These are phyloP conservation scores for Picea glauca DNA, from an alignment of 75 land plant genomes.

Conservation along the genomic window DNA sequence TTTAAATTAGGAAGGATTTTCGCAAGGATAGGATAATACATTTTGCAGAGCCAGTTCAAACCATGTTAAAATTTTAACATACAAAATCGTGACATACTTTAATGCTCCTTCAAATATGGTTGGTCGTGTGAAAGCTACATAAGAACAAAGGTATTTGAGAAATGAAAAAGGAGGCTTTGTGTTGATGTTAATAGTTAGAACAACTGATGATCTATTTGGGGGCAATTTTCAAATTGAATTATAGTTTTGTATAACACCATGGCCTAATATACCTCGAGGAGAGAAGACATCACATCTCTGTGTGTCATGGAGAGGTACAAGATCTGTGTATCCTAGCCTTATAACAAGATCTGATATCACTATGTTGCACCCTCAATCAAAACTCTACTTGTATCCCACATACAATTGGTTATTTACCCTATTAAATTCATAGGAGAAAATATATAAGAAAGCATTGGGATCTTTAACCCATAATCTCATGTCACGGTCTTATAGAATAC, in stretches of 20 bases:
- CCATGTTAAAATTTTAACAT: not conserved
- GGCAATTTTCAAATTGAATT: slow-evolving; percentile 51
- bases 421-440: no score
- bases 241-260: slow-evolving; percentile 57
- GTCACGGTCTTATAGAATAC: not conserved
- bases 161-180: slow-evolving; percentile 65
- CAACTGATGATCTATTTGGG: slow-evolving; percentile 92
- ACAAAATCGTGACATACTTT: slow-evolving; percentile 46
- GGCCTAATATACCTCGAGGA: slow-evolving; percentile 36
- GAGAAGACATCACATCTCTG: slow-evolving; percentile 56
- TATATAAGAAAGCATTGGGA: no score
- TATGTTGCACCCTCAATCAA: no score
- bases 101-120: slow-evolving; percentile 74
- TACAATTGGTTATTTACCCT: no score
- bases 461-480: no score
- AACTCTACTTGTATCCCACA: no score
- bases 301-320: slow-evolving; percentile 59
- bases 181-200: slow-evolving; percentile 39
- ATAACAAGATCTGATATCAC: no score
- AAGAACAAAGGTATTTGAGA: slow-evolving; percentile 67
- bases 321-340: no score
- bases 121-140: slow-evolving; percentile 62
- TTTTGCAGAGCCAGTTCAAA: no score
- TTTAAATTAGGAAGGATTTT: no score
- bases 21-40: no score